Percentiles rank a stretch among this genome's conserved stretches.
phyloP scores from a whole-genome alignment of 2,329 filamentous ascomycete species.

The Xylaria sp. region DNA sequence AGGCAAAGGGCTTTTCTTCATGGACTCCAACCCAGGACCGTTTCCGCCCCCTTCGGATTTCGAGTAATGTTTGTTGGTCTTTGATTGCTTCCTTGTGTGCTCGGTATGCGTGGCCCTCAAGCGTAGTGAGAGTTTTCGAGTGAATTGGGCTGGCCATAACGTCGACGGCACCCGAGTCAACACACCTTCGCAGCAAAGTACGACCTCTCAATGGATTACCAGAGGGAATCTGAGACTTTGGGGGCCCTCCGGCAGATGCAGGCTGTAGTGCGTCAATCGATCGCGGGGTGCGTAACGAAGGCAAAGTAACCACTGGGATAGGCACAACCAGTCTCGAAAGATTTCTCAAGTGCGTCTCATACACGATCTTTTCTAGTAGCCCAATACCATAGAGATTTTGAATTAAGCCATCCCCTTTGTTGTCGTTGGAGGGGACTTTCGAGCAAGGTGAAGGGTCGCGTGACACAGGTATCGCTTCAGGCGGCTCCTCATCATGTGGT shows the following conservation, averaged over 20 bases:
- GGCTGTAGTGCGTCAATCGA: slow-evolving; percentile 44
- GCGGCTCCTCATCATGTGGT: slow-evolving; percentile 61
- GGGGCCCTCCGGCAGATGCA: slow-evolving; percentile 44
- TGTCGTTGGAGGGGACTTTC: slow-evolving; percentile 50
- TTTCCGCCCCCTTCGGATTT: slow-evolving; percentile 80
- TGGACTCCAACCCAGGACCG: slow-evolving; percentile 91
- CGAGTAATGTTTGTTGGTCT: slow-evolving; percentile 77
- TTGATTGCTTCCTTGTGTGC: slow-evolving; percentile 79
- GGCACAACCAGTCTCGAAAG: slow-evolving; percentile 68
- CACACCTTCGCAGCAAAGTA: slow-evolving; percentile 72
- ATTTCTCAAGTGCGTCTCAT: slow-evolving; percentile 67
- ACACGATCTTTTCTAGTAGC: slow-evolving; percentile 67
- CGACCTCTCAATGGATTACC: slow-evolving; percentile 55
- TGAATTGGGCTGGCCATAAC: slow-evolving; percentile 84
- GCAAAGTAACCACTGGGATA: slow-evolving; percentile 63
- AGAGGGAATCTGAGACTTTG: slow-evolving; percentile 44
- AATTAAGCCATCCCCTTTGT: slow-evolving; percentile 56
- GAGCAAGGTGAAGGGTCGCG: slow-evolving; percentile 61
- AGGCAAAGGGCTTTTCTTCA: slow-evolving; percentile 87
- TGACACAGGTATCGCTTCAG: slow-evolving; percentile 52
- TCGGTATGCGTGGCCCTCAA: slow-evolving; percentile 86
- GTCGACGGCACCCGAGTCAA: slow-evolving; percentile 88
- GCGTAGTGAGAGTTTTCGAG: slow-evolving; percentile 75
- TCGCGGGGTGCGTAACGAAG: slow-evolving; percentile 47
- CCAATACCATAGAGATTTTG: slow-evolving; percentile 66